A percentile compares a stretch with the other conserved stretches of the same genome.
phyloP scores from a whole-genome alignment of 2,329 filamentous ascomycete species.

The Calonectria pauciramosa region DNA sequence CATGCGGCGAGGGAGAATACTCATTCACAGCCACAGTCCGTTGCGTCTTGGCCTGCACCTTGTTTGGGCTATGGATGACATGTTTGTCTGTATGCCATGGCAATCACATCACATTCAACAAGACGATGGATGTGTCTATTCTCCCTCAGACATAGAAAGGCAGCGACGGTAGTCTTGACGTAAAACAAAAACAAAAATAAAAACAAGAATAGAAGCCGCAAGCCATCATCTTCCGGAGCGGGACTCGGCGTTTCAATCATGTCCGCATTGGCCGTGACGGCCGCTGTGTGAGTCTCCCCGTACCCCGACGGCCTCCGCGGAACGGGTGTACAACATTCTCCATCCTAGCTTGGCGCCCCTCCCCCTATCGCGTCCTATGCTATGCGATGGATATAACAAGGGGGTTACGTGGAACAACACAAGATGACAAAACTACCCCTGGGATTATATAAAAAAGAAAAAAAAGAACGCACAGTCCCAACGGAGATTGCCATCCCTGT shows the following conservation, averaged over 20 bases:
- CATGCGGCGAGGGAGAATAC: not conserved
- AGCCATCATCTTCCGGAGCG: not conserved
- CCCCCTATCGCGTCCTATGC: not conserved
- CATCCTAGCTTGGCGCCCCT: not conserved
- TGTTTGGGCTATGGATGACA: not conserved
- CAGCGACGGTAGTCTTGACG: too few species aligned
- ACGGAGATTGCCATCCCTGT: not conserved
- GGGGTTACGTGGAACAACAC: not conserved
- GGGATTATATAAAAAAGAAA: not conserved
- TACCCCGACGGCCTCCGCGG: slow-evolving; percentile 1
- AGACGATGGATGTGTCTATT: not conserved
- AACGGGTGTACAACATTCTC: not conserved
- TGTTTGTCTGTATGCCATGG: not conserved
- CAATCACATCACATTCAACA: not conserved
- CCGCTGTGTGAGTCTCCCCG: not conserved
- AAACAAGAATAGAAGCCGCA: not conserved
- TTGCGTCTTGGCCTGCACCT: not conserved
- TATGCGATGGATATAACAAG: not conserved
- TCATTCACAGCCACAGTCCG: not conserved
- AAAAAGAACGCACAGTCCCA: not conserved
- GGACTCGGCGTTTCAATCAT: not conserved
- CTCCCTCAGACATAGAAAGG: not conserved
- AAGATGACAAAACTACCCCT: not conserved
- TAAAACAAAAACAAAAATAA: too few species aligned
- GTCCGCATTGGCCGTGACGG: not conserved